Evolutionary conservation across 2,329 filamentous ascomycete genomes (phyloP).

Genomic region (Colletotrichum sp.): DNA sequence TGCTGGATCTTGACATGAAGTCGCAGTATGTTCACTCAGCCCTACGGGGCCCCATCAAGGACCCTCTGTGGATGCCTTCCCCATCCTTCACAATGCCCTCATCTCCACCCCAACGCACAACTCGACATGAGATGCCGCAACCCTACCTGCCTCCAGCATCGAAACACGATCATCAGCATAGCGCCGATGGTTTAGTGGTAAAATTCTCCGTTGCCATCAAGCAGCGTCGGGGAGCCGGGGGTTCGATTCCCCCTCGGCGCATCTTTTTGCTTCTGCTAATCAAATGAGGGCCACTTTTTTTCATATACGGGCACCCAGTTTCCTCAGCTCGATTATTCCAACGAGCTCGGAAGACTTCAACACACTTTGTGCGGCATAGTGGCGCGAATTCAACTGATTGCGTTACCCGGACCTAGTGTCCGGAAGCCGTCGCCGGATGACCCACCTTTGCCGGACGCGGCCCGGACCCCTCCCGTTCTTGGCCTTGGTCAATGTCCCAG

Average conservation of each 20-base stretch:
- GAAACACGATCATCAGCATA: neutral
- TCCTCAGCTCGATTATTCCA: too few species aligned
- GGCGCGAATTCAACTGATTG: neutral
- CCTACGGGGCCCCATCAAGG: neutral
- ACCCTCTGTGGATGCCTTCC: neutral
- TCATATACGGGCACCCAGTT: neutral
- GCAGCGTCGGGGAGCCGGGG: slow-evolving; percentile 11
- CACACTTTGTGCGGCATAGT: neutral
- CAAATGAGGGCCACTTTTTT: neutral
- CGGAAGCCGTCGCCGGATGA: neutral
- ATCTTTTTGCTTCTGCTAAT: neutral
- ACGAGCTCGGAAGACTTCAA: neutral
- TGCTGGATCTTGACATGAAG: neutral
- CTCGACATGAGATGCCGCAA: neutral
- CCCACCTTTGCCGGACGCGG: neutral
- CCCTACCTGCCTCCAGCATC: accelerated
- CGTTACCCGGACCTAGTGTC: neutral
- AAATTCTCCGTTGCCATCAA: slow-evolving; percentile 11
- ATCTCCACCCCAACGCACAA: neutral
- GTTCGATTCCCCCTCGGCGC: slow-evolving; percentile 11
- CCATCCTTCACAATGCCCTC: neutral
- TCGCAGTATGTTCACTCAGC: neutral
- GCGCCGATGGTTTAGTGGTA: slow-evolving; percentile 17
- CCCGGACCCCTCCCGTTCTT: neutral
- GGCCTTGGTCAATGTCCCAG: neutral